Evolutionary conservation across 1,139 yeast genomes (phyloP), one percentile per base, ranked within the genome.

Genomic region (Hyphopichia khmerensis): DNA sequence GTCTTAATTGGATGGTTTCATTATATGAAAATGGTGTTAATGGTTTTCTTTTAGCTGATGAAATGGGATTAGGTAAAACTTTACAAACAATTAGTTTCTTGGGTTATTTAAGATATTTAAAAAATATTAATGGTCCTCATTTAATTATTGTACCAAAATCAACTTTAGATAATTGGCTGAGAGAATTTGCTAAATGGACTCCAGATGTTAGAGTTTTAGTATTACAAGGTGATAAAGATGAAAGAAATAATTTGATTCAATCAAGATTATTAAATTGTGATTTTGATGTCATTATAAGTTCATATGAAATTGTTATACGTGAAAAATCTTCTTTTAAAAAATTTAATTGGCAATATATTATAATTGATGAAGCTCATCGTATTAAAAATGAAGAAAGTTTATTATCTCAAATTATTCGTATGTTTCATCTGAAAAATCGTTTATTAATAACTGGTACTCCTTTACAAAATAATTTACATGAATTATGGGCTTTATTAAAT

Each of bases 51-150:
- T 74, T 93, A 45, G 99, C 99, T 9, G 99, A 93, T 65, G 99
- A 93, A 64, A 93, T 93, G 99, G 99, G 99, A 1, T 75, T 93
- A 45, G 99, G 99, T 46, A 93, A 93, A 61, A 93, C 99, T 1
- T 72, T 93, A 46, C 99, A 93, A 62, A 89, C 97, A 0, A 89
- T 93, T 46, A 82, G 98, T 5, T 86, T 86, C 52, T 65, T 86
- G 42, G 93, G 93, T 1, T 85, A 82, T 54, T 65, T 86, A 40
- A 71, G 93, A 48, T 84, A 80, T 55, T 64, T 79, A 41, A 79
- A 75, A 51, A 66, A 75, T 13, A 72, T 82, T 31, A 77, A 73
- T 44, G 95, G 95, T 0, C 95, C 93, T 1, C 88, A 82, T 59
- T 68, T 86, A 48, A 81, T 86, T 23, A 76, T 86, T 47, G 87